Conservation (phyloP, 83 land plant species). For the Diphasiastrum complanatum region DNA sequence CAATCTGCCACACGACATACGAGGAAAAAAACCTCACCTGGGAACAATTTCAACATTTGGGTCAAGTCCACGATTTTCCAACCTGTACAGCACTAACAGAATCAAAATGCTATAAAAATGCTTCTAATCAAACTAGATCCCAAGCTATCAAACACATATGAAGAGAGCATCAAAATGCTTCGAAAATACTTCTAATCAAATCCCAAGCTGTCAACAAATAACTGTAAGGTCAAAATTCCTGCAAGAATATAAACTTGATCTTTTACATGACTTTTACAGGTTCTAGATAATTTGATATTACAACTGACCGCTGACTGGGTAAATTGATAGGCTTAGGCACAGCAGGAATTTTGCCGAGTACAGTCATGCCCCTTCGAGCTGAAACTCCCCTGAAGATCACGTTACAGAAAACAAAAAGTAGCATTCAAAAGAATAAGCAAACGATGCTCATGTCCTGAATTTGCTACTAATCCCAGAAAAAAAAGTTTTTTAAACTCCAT, state of each 20-base stretch:
- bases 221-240: not conserved
- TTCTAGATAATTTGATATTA: not conserved
- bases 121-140: not conserved
- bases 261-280: not conserved
- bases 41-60: conserved; percentile 19
- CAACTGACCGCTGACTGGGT: conserved; percentile 15
- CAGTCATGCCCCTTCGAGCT: conserved; percentile 21
- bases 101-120: not conserved
- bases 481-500: too few relatives aligned
- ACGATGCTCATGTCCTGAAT: too few relatives aligned
- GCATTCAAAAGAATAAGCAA: too few relatives aligned
- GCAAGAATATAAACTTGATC: not conserved
- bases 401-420: too few relatives aligned
- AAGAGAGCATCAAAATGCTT: too few relatives aligned
- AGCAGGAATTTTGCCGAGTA: conserved; percentile 21
- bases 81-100: conserved; percentile 10
- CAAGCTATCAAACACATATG: too few relatives aligned
- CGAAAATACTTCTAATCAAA: not conserved
- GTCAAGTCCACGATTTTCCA: conserved; percentile 21
- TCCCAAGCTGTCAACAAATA: not conserved
- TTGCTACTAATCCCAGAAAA: too few relatives aligned
- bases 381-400: conserved; percentile 1
- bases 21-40: too few relatives aligned
- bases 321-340: conserved; percentile 18
- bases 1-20: too few relatives aligned